phyloP scores from a whole-genome alignment of 192 early-diverging fungal species.

The Borealophlyctis nickersoniae region DNA sequence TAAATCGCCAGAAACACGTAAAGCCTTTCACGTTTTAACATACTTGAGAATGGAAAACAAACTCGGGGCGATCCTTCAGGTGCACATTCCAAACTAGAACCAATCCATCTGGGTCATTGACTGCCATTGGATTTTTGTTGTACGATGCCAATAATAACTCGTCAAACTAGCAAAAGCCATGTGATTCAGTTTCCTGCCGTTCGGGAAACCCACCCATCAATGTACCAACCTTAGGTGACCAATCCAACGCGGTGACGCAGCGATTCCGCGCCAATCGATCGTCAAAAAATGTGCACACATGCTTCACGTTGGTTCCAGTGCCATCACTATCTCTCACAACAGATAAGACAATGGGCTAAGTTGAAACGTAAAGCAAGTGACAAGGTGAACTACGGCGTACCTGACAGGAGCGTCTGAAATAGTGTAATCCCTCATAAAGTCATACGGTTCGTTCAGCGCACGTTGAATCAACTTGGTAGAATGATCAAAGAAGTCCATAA shows the following conservation, averaged over 20 bases:
- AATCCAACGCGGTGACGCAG: slow-evolving; percentile 88
- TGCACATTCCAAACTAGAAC: slow-evolving; percentile 93
- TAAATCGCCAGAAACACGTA: neutral
- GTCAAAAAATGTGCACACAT: slow-evolving; percentile 69
- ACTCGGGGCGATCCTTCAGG: slow-evolving; percentile 85
- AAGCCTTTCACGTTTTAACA: neutral
- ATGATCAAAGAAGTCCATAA: slow-evolving; percentile 82
- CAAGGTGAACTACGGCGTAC: slow-evolving; percentile 22
- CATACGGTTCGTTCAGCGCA: slow-evolving; percentile 83
- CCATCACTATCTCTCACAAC: too few relatives aligned
- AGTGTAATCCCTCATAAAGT: slow-evolving; percentile 91
- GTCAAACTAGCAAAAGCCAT: slow-evolving; percentile 61
- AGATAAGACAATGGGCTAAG: too few relatives aligned
- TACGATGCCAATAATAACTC: slow-evolving; percentile 89
- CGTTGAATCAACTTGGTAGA: slow-evolving; percentile 87
- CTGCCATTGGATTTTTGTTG: slow-evolving; percentile 81
- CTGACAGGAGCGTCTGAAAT: slow-evolving; percentile 18
- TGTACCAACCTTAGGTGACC: slow-evolving; percentile 74
- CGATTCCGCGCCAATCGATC: slow-evolving; percentile 83
- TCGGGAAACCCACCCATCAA: neutral
- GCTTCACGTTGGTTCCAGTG: slow-evolving; percentile 68
- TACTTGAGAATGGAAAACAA: slow-evolving; percentile 86
- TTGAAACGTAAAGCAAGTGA: too few relatives aligned
- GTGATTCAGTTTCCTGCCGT: too few relatives aligned
- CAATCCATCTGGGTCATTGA: slow-evolving; percentile 92